Base-by-base conservation (phyloP, 2,329 filamentous ascomycete genomes). In the Eutypella sp. region DNA sequence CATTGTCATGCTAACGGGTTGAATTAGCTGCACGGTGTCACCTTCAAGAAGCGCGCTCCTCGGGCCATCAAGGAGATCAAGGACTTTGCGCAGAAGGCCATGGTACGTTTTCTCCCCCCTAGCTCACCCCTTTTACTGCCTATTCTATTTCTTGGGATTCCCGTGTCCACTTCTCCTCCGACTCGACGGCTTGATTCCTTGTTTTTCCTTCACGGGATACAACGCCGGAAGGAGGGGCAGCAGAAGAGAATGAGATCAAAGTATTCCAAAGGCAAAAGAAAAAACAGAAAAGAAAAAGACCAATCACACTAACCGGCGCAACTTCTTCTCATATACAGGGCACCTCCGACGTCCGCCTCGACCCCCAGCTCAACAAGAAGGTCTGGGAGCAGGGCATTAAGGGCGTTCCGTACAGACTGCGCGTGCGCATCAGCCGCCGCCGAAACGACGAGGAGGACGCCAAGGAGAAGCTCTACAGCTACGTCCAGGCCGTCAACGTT, bases 321-420 rank as follows among this genome's bases (percentile, higher is more conserved):
- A 58, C 45, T 20, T 45, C 48, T 42, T 49, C 46, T 51, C n/a
- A n/a, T n/a, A 24, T 43, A 49, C 63, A 99, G 93, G 92, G 92
- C 71, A 99, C 93, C 76, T 76, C 81, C 67, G 93, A 99, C 72
- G 93, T 99, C 77, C 93, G 93, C 66, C 78, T 99, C 70, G 93
- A 99, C 83, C 93, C 93, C 68, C 87, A 93, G 79, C 79, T 99
- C 69, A 99, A 99, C 87, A 99, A 99, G 89, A 97, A 99, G 84
- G 92, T 99, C 73, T 99, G 93, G 93, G 93, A 99, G 79, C 81
- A 86, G 69, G 93, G 93, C 74, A 85, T 99, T 81, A 99, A 97
- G 88, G 95, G 93, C 68, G 91, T 96, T 61, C 89, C 92, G 62
- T 97, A 86, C 87, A 87, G 95, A 75, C 82, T 99, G 65, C 92